These are phyloP conservation scores for Tilletia setariae DNA, from an alignment of 1,284 basidiomycete genomes.

Conservation along the genomic window DNA sequence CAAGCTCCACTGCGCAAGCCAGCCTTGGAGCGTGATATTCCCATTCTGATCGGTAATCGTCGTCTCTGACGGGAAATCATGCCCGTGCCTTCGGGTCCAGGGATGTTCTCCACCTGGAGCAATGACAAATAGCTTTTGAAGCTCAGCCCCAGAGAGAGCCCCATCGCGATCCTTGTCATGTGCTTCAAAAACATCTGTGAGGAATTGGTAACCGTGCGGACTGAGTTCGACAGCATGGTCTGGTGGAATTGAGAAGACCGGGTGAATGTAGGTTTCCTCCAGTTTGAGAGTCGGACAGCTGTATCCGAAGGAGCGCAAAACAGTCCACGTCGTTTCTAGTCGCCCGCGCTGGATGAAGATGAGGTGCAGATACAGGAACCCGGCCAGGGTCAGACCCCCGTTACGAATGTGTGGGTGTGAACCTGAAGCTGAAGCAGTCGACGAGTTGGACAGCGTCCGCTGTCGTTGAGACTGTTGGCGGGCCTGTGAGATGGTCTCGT, in stretches of 20 bases:
- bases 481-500: conserved; percentile 31
- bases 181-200: conserved; percentile 93
- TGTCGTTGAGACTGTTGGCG: conserved; percentile 14
- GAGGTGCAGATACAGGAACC: conserved; percentile 91
- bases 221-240: conserved; percentile 94
- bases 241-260: conserved; percentile 80
- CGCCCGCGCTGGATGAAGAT: conserved; percentile 95
- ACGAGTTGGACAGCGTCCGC: conserved; percentile 12
- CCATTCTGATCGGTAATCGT: conserved; percentile 85
- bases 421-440: conserved; percentile 25
- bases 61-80: conserved; percentile 61
- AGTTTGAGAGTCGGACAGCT: conserved; percentile 80
- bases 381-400: conserved; percentile 79
- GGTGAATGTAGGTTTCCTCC: conserved; percentile 38
- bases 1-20: conserved; percentile 99
- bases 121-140: conserved; percentile 84
- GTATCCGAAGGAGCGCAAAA: conserved; percentile 90
- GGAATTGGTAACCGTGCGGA: conserved; percentile 89
- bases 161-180: conserved; percentile 98
- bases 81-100: conserved; percentile 31
- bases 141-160: conserved; percentile 77
- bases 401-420: conserved; percentile 45
- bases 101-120: conserved; percentile 65
- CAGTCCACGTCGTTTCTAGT: conserved; percentile 97
- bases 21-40: conserved; percentile 89